Conservation (phyloP, 2,329 filamentous ascomycete genomes). For the Arachnopeziza araneosa region DNA sequence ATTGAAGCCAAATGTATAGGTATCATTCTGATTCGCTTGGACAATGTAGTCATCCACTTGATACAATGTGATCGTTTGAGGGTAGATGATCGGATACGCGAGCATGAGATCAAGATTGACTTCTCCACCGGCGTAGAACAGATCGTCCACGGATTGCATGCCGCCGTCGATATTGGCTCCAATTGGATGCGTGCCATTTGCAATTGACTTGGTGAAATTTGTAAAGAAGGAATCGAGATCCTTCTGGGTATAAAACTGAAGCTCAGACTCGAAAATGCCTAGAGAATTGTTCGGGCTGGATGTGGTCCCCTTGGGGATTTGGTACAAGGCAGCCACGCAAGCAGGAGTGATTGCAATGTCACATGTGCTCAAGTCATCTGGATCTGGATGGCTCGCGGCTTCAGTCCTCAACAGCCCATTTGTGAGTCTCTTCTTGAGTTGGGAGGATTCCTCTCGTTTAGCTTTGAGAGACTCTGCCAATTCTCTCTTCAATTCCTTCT, state of each 20-base stretch:
- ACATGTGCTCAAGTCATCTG: constrained; percentile 12
- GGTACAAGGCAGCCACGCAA: constrained; percentile 31
- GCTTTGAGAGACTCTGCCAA: constrained; percentile 24
- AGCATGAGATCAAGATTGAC: constrained; percentile 19
- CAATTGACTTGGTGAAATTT: constrained; percentile 22
- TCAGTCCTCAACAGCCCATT: neutral
- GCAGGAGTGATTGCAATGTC: constrained; percentile 21
- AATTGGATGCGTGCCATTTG: constrained; percentile 16
- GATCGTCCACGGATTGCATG: neutral
- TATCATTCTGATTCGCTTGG: constrained; percentile 9
- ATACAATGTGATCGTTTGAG: constrained; percentile 24
- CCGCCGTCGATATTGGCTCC: constrained; percentile 16
- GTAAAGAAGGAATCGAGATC: constrained; percentile 33
- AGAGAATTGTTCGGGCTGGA: constrained; percentile 12
- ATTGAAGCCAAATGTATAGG: constrained; percentile 23
- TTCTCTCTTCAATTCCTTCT: constrained; percentile 5
- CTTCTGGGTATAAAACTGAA: constrained; percentile 11
- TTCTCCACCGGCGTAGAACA: constrained; percentile 18
- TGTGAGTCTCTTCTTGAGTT: constrained; percentile 21
- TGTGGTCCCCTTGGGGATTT: constrained; percentile 34
- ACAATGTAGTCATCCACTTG: constrained; percentile 24
- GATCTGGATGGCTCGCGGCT: neutral
- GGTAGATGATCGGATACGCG: constrained; percentile 18
- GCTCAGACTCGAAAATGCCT: constrained; percentile 17
- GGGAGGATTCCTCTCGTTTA: constrained; percentile 37